phyloP scores from a whole-genome alignment of 140 eudicot genomes.

The Stevia rebaudiana region DNA sequence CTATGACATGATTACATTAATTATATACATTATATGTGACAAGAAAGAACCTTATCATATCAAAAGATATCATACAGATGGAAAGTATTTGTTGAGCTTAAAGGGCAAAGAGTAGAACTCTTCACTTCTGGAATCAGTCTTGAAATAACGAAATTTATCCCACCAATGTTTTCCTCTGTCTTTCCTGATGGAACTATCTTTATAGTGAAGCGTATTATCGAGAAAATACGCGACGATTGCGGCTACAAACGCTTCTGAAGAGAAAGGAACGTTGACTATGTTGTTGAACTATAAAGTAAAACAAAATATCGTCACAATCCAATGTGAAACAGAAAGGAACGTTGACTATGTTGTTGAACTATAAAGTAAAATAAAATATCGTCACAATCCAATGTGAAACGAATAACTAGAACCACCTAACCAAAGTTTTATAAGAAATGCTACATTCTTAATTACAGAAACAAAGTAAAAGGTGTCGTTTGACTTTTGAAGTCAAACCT shows the following conservation, averaged over 20 bases:
- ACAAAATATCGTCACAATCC: background rate
- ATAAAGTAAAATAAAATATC: conserved; percentile 7
- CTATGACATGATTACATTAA: conserved; percentile 17
- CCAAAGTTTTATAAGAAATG: background rate
- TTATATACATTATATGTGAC: conserved; percentile 22
- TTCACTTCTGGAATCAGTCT: conserved; percentile 67
- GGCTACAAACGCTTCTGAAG: conserved; percentile 78
- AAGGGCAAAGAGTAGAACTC: conserved; percentile 82
- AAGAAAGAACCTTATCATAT: background rate
- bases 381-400: background rate
- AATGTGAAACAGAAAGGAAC: conserved; percentile 50
- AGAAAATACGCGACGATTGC: conserved; percentile 61
- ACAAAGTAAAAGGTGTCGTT: background rate
- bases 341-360: conserved; percentile 81
- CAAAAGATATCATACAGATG: conserved; percentile 49
- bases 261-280: conserved; percentile 73
- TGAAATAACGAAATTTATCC: conserved; percentile 66
- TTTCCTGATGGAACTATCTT: conserved; percentile 49
- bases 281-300: conserved; percentile 58
- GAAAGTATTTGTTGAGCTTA: conserved; percentile 77
- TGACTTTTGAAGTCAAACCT: conserved; percentile 13
- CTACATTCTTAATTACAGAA: background rate
- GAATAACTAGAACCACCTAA: background rate
- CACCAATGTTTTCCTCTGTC: conserved; percentile 89
- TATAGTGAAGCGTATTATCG: conserved; percentile 69